Conservation (phyloP, 495 filamentous ascomycete genomes). For the Tricharina praecox region DNA sequence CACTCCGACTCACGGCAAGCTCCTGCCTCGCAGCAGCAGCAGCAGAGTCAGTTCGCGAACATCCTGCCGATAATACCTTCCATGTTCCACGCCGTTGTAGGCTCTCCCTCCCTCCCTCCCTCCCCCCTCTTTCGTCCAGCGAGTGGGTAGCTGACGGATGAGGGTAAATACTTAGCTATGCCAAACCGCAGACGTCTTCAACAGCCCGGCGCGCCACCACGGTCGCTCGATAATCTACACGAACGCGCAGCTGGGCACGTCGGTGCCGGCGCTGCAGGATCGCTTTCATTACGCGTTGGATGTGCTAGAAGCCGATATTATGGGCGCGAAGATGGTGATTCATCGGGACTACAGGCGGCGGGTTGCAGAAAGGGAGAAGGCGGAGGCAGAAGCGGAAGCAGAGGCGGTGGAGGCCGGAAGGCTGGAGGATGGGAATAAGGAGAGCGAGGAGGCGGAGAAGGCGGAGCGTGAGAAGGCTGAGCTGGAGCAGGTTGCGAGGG, state of each 20-base stretch:
- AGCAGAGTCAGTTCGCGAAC: no score
- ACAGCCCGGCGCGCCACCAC: constrained; percentile 15
- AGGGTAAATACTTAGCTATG: no score
- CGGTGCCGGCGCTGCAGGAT: constrained; percentile 15
- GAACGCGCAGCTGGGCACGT: constrained; percentile 16
- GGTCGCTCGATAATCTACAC: constrained; percentile 19
- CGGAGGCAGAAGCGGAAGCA: not conserved
- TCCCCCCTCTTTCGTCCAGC: not conserved
- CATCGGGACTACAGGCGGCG: no score
- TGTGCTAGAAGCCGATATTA: constrained; percentile 21
- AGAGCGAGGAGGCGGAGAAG: constrained; percentile 3
- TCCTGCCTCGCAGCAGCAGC: no score
- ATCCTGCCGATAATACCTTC: no score
- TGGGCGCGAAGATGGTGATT: constrained; percentile 14
- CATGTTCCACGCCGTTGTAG: constrained; percentile 24
- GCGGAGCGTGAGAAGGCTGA: constrained; percentile 1
- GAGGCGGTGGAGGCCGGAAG: not conserved
- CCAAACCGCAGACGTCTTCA: constrained; percentile 25
- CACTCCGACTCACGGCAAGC: no score
- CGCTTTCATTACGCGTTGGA: constrained; percentile 24
- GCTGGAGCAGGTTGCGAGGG: not conserved
- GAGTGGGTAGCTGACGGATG: no score
- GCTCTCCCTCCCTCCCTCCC: not conserved
- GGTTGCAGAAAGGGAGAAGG: no score
- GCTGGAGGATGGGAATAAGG: not conserved